These are phyloP conservation scores for Phialophora expanda DNA, from an alignment of 2,329 filamentous ascomycete genomes.

Conservation along the genomic window DNA sequence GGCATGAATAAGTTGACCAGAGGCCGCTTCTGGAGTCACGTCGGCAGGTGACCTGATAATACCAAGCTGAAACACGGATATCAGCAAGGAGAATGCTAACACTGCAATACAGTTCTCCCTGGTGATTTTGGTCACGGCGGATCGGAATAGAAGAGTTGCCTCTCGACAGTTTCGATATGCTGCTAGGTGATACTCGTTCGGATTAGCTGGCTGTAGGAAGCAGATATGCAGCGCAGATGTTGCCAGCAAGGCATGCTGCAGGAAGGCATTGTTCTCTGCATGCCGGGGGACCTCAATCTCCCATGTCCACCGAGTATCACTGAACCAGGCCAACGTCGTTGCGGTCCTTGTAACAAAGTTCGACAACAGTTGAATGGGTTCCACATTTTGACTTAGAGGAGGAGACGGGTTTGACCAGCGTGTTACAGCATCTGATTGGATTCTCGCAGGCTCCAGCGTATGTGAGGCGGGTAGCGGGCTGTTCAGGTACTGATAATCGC, in stretches of 20 bases:
- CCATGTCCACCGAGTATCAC: conserved; percentile 8
- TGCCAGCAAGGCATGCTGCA: conserved; percentile 16
- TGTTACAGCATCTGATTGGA: not conserved
- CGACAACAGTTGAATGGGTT: conserved; percentile 8
- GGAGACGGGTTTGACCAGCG: not conserved
- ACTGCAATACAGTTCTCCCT: conserved; percentile 16
- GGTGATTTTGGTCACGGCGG: conserved; percentile 4
- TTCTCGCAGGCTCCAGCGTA: not conserved
- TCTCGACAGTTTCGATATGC: conserved; percentile 11
- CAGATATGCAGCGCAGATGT: conserved; percentile 16
- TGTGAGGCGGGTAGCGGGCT: not conserved
- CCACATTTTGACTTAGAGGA: conserved; percentile 3
- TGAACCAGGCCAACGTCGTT: conserved; percentile 12
- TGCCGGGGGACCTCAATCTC: conserved; percentile 7
- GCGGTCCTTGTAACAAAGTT: conserved; percentile 7
- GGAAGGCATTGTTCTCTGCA: conserved; percentile 7
- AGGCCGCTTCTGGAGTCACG: not conserved
- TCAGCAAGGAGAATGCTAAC: conserved; percentile 9
- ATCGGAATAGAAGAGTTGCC: conserved; percentile 9
- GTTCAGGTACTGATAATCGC: conserved; percentile 6
- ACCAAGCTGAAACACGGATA: conserved; percentile 18
- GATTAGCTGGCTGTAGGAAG: conserved; percentile 2
- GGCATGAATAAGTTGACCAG: conserved; percentile 3
- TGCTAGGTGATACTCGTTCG: conserved; percentile 6
- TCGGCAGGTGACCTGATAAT: not conserved